Evolutionary conservation across 768 basidiomycete genomes (phyloP), one percentile per base, ranked within the genome.

Genomic region (Calocera cornea): DNA sequence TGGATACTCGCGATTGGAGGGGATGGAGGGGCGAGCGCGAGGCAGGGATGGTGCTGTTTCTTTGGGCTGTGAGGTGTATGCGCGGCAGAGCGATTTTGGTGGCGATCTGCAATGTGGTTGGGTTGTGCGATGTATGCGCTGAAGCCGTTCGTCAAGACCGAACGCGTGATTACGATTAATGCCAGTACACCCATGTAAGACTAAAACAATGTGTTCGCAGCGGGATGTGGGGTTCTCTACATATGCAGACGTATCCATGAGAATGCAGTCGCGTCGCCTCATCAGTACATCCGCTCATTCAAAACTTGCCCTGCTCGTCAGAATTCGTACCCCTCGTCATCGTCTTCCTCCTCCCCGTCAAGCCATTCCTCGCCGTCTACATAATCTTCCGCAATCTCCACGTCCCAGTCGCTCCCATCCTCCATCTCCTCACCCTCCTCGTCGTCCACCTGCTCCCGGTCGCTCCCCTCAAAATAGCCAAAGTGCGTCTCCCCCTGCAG

Each of bases 401-500:
- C 19, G 7, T 47, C 44, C 44, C 44, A 47, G 19, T 47, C 44
- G 44, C 44, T 47, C 44, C 8, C 44, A 19, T 47, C 44, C 27
- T 60, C 54, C 27, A 29, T 27, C 24, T 60, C 54, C 8, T 60
- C 54, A 60, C 31, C 54, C 27, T 14, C 24, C 11, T 60, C 54
- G 16, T 60, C 24, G 31, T 60, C 54, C 24, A 11, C 54, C 22
- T 60, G 24, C 54, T 60, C 54, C 54, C 54, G 54, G 31, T 60
- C 54, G 54, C 54, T 60, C 27, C 54, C 54, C 54, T 60, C 54
- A 60, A 60, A 60, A 31, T 60, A 60, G 8, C 54, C 54, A 16
- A 60, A 33, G 3, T 10, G 11, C 8, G 54, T 60, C 31, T 60
- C 27, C 2, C 54, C 2, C 31, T 33, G 24, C 14, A 60, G 24